Evolutionary conservation across 768 basidiomycete genomes (phyloP), one percentile per base, ranked within the genome.

Genomic region (Rhodotorula sphaerocarpa): DNA sequence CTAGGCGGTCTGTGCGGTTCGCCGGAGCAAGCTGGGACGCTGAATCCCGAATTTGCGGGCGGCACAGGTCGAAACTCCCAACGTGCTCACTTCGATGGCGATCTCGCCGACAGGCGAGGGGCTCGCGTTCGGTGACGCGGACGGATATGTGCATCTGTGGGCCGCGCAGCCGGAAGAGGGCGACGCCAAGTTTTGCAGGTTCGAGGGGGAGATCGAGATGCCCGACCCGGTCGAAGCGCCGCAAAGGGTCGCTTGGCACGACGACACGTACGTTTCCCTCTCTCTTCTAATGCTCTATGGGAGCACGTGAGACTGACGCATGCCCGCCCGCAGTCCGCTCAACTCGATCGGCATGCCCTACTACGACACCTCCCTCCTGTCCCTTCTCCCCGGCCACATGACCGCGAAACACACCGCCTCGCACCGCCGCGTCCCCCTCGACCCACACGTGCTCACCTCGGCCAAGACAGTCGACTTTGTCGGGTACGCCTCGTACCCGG

Each of bases 401-500:
- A 56, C 54, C 4, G 1, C 41, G 15, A 36, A 25, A 16, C 16
- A 63, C 80, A 70, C 75, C 46, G 70, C 75, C 28, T 65, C 67
- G 41, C 62, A 58, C 34, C 33, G 55, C 3, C 62, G 59, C 30
- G 41, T 34, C 9, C 85, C 84, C 70, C 86, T 99, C 61, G 91
- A 93, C 5, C 79, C 82, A 11, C 83, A 87, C 68, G 79, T 99
- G 10, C 73, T 90, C 47, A 79, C 79, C 44, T 79, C 83, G 5
- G 88, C 96, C 81, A 88, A 88, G 73, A 81, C 81, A 65, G 88
- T 90, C 65, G 91, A 95, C 70, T 87, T 86, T 57, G 81, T 96
- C 33, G 88, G 88, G 7, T 96, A 95, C 73, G 91, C 93, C 1
- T 76, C 86, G 1, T 79, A 91, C 51, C 93, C 93, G 0, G 85